These are phyloP conservation scores for Plasmodium relictum DNA, from an alignment of 169 alveolate genomes.

Conservation along the genomic window DNA sequence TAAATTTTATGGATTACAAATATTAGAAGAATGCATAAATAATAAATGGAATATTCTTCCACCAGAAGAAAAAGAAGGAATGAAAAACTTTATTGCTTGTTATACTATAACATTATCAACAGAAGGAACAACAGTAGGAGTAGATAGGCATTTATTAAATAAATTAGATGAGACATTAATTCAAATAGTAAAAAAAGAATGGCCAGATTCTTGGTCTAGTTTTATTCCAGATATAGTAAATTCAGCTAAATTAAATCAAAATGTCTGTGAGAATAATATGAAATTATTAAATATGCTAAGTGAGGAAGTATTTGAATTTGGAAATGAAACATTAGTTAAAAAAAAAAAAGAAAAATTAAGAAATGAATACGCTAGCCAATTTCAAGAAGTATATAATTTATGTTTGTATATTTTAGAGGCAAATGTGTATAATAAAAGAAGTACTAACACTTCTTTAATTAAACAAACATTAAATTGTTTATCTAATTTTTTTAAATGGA, in stretches of 20 bases:
- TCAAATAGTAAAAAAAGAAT: slow-evolving; percentile 96
- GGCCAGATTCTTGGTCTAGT: slow-evolving; percentile 99
- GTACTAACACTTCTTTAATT: slow-evolving; percentile 88
- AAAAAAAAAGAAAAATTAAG: slow-evolving; percentile 88
- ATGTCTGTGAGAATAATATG: slow-evolving; percentile 98
- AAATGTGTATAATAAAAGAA: slow-evolving; percentile 87
- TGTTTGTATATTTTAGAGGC: slow-evolving; percentile 93
- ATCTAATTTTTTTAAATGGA: slow-evolving; percentile 95
- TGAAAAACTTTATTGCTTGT: slow-evolving; percentile 90
- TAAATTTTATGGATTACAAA: slow-evolving; percentile 91
- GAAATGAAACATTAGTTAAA: slow-evolving; percentile 92
- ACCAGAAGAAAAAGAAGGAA: slow-evolving; percentile 88
- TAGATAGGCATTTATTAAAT: slow-evolving; percentile 89
- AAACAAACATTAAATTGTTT: slow-evolving; percentile 93
- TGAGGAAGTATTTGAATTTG: slow-evolving; percentile 96
- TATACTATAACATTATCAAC: slow-evolving; percentile 83
- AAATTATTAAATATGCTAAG: slow-evolving; percentile 96
- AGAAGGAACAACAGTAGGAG: slow-evolving; percentile 87
- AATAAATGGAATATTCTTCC: slow-evolving; percentile 93
- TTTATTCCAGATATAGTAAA: slow-evolving; percentile 99
- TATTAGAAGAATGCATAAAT: slow-evolving; percentile 90
- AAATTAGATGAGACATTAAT: slow-evolving; percentile 91
- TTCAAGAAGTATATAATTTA: slow-evolving; percentile 89
- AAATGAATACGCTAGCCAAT: slow-evolving; percentile 86
- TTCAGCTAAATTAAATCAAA: slow-evolving; percentile 95